These are phyloP conservation scores for Cystofilobasidium ferigula DNA, from an alignment of 768 basidiomycete species.

Conservation along the genomic window DNA sequence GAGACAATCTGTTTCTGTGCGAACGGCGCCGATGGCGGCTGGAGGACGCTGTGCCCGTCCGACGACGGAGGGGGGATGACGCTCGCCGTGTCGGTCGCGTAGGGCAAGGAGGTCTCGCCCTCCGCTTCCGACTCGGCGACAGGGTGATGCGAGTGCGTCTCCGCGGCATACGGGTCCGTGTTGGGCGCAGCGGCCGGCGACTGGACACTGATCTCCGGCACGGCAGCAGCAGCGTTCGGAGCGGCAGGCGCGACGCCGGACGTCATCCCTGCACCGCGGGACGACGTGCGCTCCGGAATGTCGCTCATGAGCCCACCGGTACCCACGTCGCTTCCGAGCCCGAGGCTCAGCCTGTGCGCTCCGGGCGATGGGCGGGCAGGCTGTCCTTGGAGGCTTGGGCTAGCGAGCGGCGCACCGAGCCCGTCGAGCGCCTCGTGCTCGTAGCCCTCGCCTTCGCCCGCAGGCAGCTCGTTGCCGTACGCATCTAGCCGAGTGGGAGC, in stretches of 20 bases:
- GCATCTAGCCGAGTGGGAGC: neutral
- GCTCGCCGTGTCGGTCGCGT: neutral
- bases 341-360: slow-evolving; percentile 9
- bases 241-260: neutral
- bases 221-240: neutral
- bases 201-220: neutral
- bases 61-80: neutral
- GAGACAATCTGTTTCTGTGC: neutral
- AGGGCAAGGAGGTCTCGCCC: slow-evolving; percentile 13
- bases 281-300: neutral
- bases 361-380: neutral
- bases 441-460: slow-evolving; percentile 13
- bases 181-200: neutral
- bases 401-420: neutral
- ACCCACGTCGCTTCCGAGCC: slow-evolving; percentile 1
- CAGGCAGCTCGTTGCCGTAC: slow-evolving; percentile 24
- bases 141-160: neutral
- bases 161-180: neutral
- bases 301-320: neutral
- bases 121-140: neutral
- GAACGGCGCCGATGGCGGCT: slow-evolving; percentile 6
- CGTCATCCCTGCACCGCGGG: neutral
- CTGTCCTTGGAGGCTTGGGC: neutral
- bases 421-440: neutral
- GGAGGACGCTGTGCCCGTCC: neutral